These are phyloP conservation scores for Panellus pusillus DNA, from an alignment of 768 basidiomycete genomes.

Conservation along the genomic window DNA sequence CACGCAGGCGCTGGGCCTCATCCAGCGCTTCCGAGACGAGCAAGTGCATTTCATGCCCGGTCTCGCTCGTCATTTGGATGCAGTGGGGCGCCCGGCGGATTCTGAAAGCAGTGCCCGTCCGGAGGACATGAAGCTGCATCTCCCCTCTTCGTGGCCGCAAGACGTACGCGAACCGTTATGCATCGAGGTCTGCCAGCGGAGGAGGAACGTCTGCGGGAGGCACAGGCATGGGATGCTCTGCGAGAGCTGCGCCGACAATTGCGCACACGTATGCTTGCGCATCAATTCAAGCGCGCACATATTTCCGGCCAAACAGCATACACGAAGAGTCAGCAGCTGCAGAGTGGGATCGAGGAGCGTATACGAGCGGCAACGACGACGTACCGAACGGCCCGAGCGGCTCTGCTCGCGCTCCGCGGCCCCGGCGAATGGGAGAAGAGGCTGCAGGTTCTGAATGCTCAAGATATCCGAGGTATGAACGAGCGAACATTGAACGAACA, in stretches of 20 bases:
- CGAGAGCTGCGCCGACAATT: constrained; percentile 21
- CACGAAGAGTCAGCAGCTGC: constrained; percentile 14
- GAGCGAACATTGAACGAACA: constrained; percentile 18
- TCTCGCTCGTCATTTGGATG: not conserved
- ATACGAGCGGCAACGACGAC: not conserved
- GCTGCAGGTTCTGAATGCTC: constrained; percentile 4
- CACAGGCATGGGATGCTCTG: constrained; percentile 20
- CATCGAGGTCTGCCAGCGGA: constrained; percentile 15
- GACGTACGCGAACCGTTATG: constrained; percentile 4
- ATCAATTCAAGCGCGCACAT: constrained; percentile 20
- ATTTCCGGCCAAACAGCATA: constrained; percentile 17
- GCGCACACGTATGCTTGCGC: constrained; percentile 17
- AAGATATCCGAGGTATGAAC: constrained; percentile 17
- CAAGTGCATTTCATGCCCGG: constrained; percentile 11
- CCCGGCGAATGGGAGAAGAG: constrained; percentile 16
- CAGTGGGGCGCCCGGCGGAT: too few relatives aligned
- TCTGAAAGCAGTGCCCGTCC: constrained; percentile 3
- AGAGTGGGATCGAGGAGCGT: constrained; percentile 18
- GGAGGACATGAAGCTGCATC: constrained; percentile 18
- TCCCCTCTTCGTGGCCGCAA: constrained; percentile 22
- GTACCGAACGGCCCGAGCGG: constrained; percentile 6
- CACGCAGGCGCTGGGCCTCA: not conserved
- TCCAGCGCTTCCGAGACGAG: constrained; percentile 3
- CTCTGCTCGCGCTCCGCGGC: constrained; percentile 8
- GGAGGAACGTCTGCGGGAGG: constrained; percentile 22